Evolutionary conservation across 352 stramenopile species (phyloP), one percentile per base, ranked within the genome.

Genomic region (Phytophthora constricta): DNA sequence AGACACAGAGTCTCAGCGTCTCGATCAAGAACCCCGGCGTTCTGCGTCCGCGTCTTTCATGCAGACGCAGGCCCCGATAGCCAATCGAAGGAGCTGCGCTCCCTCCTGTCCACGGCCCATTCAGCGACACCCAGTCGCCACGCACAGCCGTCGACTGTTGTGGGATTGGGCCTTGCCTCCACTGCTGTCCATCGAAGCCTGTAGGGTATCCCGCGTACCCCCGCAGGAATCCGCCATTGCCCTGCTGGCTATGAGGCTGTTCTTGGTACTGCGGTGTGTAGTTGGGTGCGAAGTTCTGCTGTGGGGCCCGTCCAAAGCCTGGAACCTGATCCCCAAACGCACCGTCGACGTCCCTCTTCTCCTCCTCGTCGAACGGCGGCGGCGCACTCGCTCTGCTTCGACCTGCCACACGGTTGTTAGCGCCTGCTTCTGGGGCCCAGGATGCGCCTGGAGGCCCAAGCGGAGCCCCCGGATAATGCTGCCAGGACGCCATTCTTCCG

Each of bases 1-100:
- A 90, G 25, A 90, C 25, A 26, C 76, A 67, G 1, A 93, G 74
- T 25, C 68, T 78, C 34, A 83, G 49, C 22, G 79, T 80, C 22
- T 74, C 74, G 31, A 67, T 52, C 7, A 78, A 20, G 47, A 76
- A 76, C 0, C 56, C 53, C 3, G 61, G 37, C 16, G 42, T 53
- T 22, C 49, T 53, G 26, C 17, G 26, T n/a, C 45, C 19, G 23
- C 19, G 31, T 37, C 31, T 11, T 13, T 37, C 7, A 37, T 37
- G 31, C 31, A 7, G 13, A 13, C 7, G 31, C n/a, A n/a, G n/a
- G n/a, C n/a, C n/a, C n/a, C n/a, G n/a, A n/a, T n/a, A n/a, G n/a
- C n/a, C n/a, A n/a, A n/a, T n/a, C n/a, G n/a, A n/a, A 49, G 37
- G 17, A 55, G n/a, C 25, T 50, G 19, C 33, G 10, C 10, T n/a